Percentiles rank a stretch among this genome's conserved stretches.
Evolutionary conservation across 1,284 basidiomycete genomes (phyloP).

Genomic region (Heterobasidion irregulare): DNA sequence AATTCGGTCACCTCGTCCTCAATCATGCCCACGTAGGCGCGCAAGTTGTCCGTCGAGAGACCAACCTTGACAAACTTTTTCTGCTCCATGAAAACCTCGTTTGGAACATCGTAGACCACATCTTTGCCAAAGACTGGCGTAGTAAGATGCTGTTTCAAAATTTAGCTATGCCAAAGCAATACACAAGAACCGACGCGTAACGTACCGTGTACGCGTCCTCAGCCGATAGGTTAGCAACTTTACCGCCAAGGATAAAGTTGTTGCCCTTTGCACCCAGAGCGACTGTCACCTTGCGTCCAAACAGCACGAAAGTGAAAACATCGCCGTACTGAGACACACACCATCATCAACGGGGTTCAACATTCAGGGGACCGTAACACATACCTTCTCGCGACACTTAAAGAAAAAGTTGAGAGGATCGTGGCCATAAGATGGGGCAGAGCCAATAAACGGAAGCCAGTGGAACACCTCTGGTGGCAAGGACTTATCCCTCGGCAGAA

Average conservation of each 20-base stretch:
- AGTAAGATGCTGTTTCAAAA: conserved; percentile 60
- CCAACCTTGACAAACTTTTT: conserved; percentile 98
- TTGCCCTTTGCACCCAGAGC: conserved; percentile 90
- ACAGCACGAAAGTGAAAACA: conserved; percentile 70
- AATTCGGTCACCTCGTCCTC: conserved; percentile 76
- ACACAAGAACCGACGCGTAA: conserved; percentile 1
- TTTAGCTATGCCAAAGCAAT: background rate
- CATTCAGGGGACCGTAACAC: conserved; percentile 12
- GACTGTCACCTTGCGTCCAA: conserved; percentile 88
- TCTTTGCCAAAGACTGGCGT: conserved; percentile 95
- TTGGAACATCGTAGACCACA: conserved; percentile 97
- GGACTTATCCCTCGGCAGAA: conserved; percentile 45
- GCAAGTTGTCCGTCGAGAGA: conserved; percentile 87
- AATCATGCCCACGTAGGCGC: conserved; percentile 88
- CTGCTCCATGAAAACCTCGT: conserved; percentile 97
- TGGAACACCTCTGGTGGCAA: conserved; percentile 77
- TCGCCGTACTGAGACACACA: conserved; percentile 39
- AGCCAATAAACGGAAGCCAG: conserved; percentile 70
- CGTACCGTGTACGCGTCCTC: conserved; percentile 93
- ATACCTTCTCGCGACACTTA: conserved; percentile 75
- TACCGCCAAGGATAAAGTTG: conserved; percentile 93
- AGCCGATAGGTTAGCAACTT: conserved; percentile 86
- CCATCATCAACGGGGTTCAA: conserved; percentile 1
- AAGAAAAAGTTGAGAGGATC: conserved; percentile 77
- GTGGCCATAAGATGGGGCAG: conserved; percentile 69